phyloP scores from a whole-genome alignment of 2,329 filamentous ascomycete species.

The Hymenoscyphus scutula region DNA sequence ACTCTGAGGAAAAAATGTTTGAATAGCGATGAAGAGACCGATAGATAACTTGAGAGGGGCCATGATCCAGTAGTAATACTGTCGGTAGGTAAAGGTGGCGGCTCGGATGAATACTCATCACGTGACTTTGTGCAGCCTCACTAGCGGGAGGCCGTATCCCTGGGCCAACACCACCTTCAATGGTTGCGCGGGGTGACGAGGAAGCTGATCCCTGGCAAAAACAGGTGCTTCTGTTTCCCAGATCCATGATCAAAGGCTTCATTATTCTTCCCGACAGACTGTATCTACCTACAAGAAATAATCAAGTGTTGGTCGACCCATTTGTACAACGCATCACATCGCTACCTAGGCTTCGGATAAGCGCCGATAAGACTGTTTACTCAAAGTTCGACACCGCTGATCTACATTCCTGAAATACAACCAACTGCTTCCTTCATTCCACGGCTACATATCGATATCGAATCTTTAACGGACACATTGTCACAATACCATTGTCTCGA shows the following conservation, averaged over 20 bases:
- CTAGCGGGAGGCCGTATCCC: too few relatives aligned
- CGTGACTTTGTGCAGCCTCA: too few relatives aligned
- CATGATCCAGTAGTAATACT: too few relatives aligned
- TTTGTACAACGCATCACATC: not conserved
- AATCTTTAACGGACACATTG: not conserved
- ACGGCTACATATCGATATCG: conserved; percentile 19
- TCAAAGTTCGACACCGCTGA: conserved; percentile 1
- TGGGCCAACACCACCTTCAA: too few relatives aligned
- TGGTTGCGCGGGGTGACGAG: not conserved
- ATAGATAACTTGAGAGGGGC: too few relatives aligned
- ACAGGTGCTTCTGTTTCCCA: too few relatives aligned
- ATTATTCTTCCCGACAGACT: not conserved
- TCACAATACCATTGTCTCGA: not conserved
- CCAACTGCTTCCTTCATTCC: conserved; percentile 10
- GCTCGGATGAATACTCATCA: too few relatives aligned
- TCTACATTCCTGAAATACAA: conserved; percentile 8
- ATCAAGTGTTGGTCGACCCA: not conserved
- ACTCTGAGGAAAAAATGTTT: too few relatives aligned
- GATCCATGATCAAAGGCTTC: not conserved
- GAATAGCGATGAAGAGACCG: too few relatives aligned
- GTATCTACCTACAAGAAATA: not conserved
- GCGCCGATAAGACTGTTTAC: not conserved
- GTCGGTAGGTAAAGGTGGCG: too few relatives aligned
- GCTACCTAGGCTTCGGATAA: not conserved
- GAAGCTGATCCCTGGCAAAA: not conserved